These are phyloP conservation scores for Plasmodium relictum DNA, from an alignment of 169 alveolate species.

Conservation along the genomic window DNA sequence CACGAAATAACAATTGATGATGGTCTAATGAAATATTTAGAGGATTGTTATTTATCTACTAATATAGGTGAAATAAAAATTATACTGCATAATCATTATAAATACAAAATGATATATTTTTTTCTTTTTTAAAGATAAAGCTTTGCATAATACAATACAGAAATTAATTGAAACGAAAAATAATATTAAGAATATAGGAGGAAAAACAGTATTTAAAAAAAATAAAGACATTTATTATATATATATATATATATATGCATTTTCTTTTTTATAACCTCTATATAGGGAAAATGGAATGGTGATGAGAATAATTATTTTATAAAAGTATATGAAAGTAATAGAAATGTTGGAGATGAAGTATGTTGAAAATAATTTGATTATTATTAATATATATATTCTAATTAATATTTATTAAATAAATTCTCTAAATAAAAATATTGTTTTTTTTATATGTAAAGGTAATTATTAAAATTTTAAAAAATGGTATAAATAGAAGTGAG, in stretches of 20 bases:
- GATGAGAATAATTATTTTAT: slow-evolving; percentile 70
- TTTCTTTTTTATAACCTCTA: not conserved
- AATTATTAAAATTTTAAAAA: slow-evolving; percentile 19
- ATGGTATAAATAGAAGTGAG: slow-evolving; percentile 34
- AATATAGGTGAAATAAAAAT: slow-evolving; percentile 18
- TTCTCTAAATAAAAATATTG: not conserved
- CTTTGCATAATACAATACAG: slow-evolving; percentile 16
- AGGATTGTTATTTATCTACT: slow-evolving; percentile 24
- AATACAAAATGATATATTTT: not conserved
- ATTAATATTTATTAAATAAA: not conserved
- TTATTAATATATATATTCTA: too few relatives aligned
- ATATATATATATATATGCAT: slow-evolving; percentile 2
- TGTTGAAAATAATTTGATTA: too few relatives aligned
- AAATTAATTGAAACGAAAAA: slow-evolving; percentile 36
- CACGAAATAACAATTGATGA: slow-evolving; percentile 35
- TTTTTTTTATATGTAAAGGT: slow-evolving; percentile 3
- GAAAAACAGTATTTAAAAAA: slow-evolving; percentile 50
- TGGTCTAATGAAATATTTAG: slow-evolving; percentile 29
- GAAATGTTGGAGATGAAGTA: slow-evolving; percentile 52
- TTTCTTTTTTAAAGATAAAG: slow-evolving; percentile 32
- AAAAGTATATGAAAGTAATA: slow-evolving; percentile 44
- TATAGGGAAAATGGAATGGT: slow-evolving; percentile 51
- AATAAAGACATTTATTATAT: not conserved
- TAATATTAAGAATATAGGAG: slow-evolving; percentile 46
- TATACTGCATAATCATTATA: not conserved